Evolutionary conservation across 257 asterid species (phyloP), one percentile per base, ranked within the genome.

Genomic region (Verbascum thapsus): DNA sequence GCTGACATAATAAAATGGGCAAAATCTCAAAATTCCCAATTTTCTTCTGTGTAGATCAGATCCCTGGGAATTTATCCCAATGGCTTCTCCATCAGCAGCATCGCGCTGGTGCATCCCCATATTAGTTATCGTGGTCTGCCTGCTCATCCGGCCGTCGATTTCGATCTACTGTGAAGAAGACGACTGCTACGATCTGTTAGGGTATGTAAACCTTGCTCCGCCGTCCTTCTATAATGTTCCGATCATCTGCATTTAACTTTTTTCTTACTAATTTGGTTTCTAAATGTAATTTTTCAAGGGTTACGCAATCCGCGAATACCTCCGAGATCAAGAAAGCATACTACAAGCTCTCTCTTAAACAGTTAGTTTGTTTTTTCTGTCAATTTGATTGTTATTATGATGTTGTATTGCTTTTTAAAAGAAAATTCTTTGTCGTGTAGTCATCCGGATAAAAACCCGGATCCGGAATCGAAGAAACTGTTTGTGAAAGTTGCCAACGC

Each of bases 121-220:
- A 17, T 13, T 76, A 13, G 10, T 74, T 23, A 47, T 94, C 62
- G 67, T 66, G 64, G 38, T 81, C 54, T 72, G 64, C 44, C 73
- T 84, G 62, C 80, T 90, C 68, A 77, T 94, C 78, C 88, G 74
- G 38, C 90, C 95, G 12, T 79, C 87, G 20, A 9, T 63, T 67
- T 85, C 97, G 81, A 94, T 94, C 70, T 94, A 87, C 83, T 94
- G 97, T 60, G 96, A 90, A 42, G 96, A 94, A 72, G 95, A 94
- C 40, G 95, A 90, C 70, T 94, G 95, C 68, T 94, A 94, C 78
- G 96, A 89, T 87, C 88, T 92, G 63, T 76, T 92, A 41, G 97
- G 96, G 97, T 90, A 71, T 48, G 61, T 12, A 32, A 40, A 47
- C 54, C 58, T 23, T 47, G 37, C 63, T 45, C 53, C 55, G 7